Evolutionary conservation across 1,284 basidiomycete genomes (phyloP).

Genomic region (Cutaneotrichosporon arboriforme): DNA sequence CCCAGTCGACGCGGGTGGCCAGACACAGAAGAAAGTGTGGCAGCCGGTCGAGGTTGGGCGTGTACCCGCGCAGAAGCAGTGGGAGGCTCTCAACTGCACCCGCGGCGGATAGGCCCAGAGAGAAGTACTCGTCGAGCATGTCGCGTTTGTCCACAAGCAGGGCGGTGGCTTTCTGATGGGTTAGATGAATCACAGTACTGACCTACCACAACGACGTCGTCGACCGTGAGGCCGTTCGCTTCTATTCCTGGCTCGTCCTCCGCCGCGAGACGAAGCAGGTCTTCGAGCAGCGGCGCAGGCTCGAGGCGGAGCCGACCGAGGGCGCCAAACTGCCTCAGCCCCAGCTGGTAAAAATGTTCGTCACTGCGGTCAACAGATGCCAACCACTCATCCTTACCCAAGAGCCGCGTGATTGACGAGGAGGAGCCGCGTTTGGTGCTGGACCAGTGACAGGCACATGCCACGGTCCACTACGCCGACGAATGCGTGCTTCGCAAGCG

Average conservation of each 20-base stretch:
- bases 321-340: slow-evolving; percentile 84
- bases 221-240: slow-evolving; percentile 36
- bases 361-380: slow-evolving; percentile 56
- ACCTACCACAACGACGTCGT: slow-evolving; percentile 65
- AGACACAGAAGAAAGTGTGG: slow-evolving; percentile 80
- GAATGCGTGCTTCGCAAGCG: slow-evolving; percentile 81
- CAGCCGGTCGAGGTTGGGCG: slow-evolving; percentile 75
- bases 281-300: slow-evolving; percentile 68
- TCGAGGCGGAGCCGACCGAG: slow-evolving; percentile 70
- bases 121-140: slow-evolving; percentile 93
- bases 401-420: slow-evolving; percentile 78
- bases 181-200: neutral
- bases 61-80: slow-evolving; percentile 73
- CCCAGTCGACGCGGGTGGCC: slow-evolving; percentile 85
- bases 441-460: slow-evolving; percentile 72
- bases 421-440: slow-evolving; percentile 82
- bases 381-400: slow-evolving; percentile 65
- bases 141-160: slow-evolving; percentile 56
- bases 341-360: slow-evolving; percentile 93
- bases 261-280: slow-evolving; percentile 71
- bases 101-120: slow-evolving; percentile 60
- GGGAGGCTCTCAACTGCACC: slow-evolving; percentile 72
- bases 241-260: slow-evolving; percentile 56
- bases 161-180: slow-evolving; percentile 8
- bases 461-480: slow-evolving; percentile 84